These are phyloP conservation scores for Acanthamoeba castellanii DNA, from an alignment of 208 protist genomes.

Conservation along the genomic window DNA sequence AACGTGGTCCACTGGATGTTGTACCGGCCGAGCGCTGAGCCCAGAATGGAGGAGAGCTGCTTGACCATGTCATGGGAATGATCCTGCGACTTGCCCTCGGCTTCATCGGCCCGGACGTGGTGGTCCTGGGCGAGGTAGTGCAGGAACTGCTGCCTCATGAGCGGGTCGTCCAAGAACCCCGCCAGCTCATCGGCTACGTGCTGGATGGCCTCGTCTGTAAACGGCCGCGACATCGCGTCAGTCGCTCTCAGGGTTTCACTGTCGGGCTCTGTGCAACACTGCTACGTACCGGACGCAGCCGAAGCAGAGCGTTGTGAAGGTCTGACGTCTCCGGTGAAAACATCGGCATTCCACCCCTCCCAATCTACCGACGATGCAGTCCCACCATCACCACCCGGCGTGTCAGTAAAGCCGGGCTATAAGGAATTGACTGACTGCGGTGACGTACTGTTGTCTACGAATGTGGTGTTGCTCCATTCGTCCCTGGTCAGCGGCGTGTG, in stretches of 20 bases:
- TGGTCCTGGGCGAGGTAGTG: constrained; percentile 68
- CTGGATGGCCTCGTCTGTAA: not conserved
- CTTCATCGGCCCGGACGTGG: constrained; percentile 16
- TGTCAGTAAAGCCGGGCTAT: too few species aligned
- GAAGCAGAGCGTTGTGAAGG: too few species aligned
- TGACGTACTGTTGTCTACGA: constrained; percentile 28
- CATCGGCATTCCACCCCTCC: too few species aligned
- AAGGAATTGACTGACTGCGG: not conserved
- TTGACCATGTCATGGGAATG: not conserved
- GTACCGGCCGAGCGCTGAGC: not conserved
- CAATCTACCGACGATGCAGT: too few species aligned
- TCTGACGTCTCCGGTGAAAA: too few species aligned
- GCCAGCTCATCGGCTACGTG: not conserved
- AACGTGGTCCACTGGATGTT: not conserved
- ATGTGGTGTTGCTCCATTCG: not conserved
- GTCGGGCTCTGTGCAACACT: too few species aligned
- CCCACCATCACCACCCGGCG: too few species aligned
- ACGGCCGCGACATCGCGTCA: too few species aligned
- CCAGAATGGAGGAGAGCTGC: constrained; percentile 40
- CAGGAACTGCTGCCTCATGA: not conserved
- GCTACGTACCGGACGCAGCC: too few species aligned
- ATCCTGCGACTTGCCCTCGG: not conserved
- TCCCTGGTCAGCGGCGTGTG: not conserved
- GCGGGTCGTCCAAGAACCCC: not conserved
- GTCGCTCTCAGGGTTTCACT: too few species aligned